These are phyloP conservation scores for Myrmaecium sp. DNA, from an alignment of 2,329 filamentous ascomycete genomes.

Conservation along the genomic window DNA sequence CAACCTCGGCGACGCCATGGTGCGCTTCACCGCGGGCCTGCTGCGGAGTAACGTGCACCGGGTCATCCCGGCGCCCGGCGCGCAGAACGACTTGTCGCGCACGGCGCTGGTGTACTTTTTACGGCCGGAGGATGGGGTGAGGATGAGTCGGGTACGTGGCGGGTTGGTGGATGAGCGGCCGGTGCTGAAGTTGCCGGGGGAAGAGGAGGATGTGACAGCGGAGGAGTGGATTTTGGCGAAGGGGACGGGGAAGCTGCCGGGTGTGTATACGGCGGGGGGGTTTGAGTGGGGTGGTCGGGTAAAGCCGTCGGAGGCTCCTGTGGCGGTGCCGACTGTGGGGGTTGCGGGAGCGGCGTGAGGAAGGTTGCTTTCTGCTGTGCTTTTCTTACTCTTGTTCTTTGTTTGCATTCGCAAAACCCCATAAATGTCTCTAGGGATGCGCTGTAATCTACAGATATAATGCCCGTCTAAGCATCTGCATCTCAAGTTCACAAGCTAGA, in stretches of 20 bases:
- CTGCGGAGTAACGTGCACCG: constrained; percentile 30
- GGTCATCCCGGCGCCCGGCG: constrained; percentile 31
- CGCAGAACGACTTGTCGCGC: constrained; percentile 26
- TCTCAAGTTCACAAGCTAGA: no score
- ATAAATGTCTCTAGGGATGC: no score
- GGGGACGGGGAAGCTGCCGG: constrained; percentile 12
- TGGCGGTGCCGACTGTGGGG: no score
- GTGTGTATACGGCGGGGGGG: no score
- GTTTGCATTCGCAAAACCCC: no score
- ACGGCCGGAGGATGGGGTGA: constrained; percentile 24
- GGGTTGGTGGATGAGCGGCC: constrained; percentile 12
- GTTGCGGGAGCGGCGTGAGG: no score
- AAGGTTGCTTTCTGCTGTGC: no score
- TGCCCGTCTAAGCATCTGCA: no score
- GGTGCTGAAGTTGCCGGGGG: constrained; percentile 5
- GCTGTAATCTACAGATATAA: no score
- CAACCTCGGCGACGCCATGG: constrained; percentile 31
- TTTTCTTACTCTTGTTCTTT: no score
- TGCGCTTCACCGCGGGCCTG: constrained; percentile 26
- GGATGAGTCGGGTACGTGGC: constrained; percentile 7
- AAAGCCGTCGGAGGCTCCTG: no score
- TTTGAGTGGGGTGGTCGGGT: no score
- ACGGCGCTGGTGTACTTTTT: constrained; percentile 40
- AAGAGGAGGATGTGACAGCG: constrained; percentile 18
- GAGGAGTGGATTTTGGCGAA: constrained; percentile 28